phyloP scores from a whole-genome alignment of 495 filamentous ascomycete species.

The Oleoguttula mirabilis region DNA sequence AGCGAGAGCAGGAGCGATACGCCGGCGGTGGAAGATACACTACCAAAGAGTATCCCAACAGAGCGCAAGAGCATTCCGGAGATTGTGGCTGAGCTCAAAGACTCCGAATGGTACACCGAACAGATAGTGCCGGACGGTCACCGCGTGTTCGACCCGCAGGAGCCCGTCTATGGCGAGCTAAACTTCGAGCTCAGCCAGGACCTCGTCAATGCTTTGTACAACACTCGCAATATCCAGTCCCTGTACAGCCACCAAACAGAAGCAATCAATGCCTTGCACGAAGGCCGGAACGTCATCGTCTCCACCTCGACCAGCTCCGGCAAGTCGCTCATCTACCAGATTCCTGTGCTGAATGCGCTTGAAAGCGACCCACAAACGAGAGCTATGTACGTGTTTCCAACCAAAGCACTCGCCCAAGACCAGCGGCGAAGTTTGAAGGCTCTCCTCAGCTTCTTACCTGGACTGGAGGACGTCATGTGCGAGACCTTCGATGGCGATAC shows the following conservation, averaged over 20 bases:
- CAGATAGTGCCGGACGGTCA: conserved; percentile 95
- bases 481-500: conserved; percentile 98
- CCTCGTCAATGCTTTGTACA: conserved; percentile 89
- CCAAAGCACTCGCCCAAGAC: conserved; percentile 93
- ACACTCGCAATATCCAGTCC: conserved; percentile 68
- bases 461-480: conserved; percentile 60
- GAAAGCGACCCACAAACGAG: conserved; percentile 64
- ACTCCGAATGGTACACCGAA: conserved; percentile 71
- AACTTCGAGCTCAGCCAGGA: conserved; percentile 78
- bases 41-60: conserved; percentile 62
- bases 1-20: conserved; percentile 39
- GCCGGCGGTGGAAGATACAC: conserved; percentile 29
- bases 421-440: conserved; percentile 82
- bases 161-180: conserved; percentile 70
- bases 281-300: conserved; percentile 78
- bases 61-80: conserved; percentile 73
- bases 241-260: conserved; percentile 93
- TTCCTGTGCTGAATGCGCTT: conserved; percentile 81
- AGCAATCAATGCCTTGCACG: conserved; percentile 81
- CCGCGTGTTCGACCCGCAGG: conserved; percentile 80
- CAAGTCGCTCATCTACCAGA: conserved; percentile 92
- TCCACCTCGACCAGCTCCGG: conserved; percentile 92
- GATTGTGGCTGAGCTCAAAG: conserved; percentile 75
- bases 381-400: conserved; percentile 97
- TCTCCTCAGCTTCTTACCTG: conserved; percentile 65